Base-by-base conservation (phyloP, 2,329 filamentous ascomycete species). In the Sarocladium oryzae region DNA sequence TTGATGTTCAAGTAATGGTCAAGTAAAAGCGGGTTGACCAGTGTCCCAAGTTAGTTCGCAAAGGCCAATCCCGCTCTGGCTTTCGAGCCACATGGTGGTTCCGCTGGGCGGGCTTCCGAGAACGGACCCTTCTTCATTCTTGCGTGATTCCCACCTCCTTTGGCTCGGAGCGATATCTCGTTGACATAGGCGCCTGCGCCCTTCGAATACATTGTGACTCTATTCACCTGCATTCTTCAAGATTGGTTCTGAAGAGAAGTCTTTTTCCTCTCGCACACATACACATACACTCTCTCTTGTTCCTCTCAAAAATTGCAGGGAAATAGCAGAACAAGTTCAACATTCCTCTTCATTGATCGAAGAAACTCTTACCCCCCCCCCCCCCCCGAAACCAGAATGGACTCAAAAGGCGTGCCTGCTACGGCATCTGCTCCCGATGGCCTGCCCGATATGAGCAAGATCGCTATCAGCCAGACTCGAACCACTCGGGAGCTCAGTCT, bases 401-500 rank as follows among this genome's bases (percentile, higher is more conserved):
- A 32, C 33, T 33, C 43, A 9, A 26, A 45, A 4, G 43, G 21
- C 20, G 43, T 33, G 43, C 16, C 43, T 20, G 43, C 33, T 9
- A 8, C 43, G n/a, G 43, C 28, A 5, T 26, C 43, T 13, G 4
- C 7, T 7, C 13, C 43, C 15, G 43, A 23, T 3, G 21, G 20
- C 9, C 43, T 48, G 7, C 26, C 43, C 7, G 43, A 48, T 11
- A 26, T 32, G 10, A 21, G 28, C 43, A 48, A 48, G 43, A 32
- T 48, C 26, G 21, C 5, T 48, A 52, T 30, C 37, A 49, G 20
- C 38, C 52, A 18, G 52, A 50, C 30, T 52, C 56, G 20, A 51
- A 54, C 26, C n/a, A 38, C 16, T 13, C 28, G 28, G 43, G 43
- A 26, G 9, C 46, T 49, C 20, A 26, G 46, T 4, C 71, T 87